Percentiles rank a stretch among this genome's conserved stretches.
phyloP scores from a whole-genome alignment of 1,139 yeast genomes.

The Hansenula anomala region DNA sequence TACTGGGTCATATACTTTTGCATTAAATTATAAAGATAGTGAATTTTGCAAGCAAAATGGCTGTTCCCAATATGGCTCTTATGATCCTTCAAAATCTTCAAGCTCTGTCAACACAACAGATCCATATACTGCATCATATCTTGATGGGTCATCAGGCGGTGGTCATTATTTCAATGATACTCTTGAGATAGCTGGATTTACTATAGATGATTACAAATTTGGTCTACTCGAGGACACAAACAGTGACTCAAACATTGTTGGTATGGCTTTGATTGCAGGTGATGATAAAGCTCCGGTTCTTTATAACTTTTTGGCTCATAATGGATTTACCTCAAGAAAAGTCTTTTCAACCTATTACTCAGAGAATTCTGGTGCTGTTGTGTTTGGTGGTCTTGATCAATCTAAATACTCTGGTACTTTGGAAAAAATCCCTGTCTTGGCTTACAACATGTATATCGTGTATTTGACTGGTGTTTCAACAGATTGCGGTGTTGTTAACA shows the following conservation, averaged over 20 bases:
- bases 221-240: background rate
- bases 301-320: background rate
- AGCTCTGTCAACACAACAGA: conserved; percentile 26
- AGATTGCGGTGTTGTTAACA: conserved; percentile 6
- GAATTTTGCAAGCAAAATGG: conserved; percentile 13
- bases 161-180: conserved; percentile 15
- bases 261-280: conserved; percentile 7
- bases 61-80: conserved; percentile 36
- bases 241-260: conserved; percentile 3
- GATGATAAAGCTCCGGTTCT: background rate
- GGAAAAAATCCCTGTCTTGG: conserved; percentile 18
- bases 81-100: conserved; percentile 35
- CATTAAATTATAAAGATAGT: conserved; percentile 31
- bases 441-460: background rate
- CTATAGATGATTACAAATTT: conserved; percentile 4
- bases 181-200: conserved; percentile 8
- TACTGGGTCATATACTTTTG: conserved; percentile 61
- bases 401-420: conserved; percentile 45
- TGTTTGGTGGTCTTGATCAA: conserved; percentile 58
- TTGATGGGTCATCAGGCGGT: conserved; percentile 12
- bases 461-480: conserved; percentile 10
- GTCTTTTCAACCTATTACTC: conserved; percentile 8
- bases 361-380: conserved; percentile 38
- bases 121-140: conserved; percentile 7
- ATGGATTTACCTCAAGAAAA: conserved; percentile 7